phyloP scores from a whole-genome alignment of 2,329 filamentous ascomycete species.

The Aspergillus candidus region DNA sequence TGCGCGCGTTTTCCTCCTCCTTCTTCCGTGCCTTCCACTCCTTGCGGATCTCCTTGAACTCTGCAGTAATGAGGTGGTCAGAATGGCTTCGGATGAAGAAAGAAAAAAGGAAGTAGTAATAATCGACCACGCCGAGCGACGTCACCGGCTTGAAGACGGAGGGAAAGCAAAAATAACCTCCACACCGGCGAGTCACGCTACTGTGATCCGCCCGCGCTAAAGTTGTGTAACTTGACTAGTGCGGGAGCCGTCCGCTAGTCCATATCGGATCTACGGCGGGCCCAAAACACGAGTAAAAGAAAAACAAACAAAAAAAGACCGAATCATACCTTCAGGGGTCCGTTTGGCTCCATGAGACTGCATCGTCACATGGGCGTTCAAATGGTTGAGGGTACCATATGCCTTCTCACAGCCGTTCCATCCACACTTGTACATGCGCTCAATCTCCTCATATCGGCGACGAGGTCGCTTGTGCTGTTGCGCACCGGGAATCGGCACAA shows the following conservation, averaged over 20 bases:
- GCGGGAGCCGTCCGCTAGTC: conserved; percentile 35
- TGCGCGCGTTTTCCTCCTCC: conserved; percentile 87
- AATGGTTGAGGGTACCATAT: conserved; percentile 92
- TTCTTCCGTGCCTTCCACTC: conserved; percentile 99
- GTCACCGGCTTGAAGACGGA: conserved; percentile 12
- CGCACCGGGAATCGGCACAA: conserved; percentile 92
- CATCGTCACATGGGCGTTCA: conserved; percentile 99
- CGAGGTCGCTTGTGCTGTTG: conserved; percentile 96
- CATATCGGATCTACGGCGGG: conserved; percentile 33
- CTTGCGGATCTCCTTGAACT: conserved; percentile 98
- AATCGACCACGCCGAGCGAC: not conserved
- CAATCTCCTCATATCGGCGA: conserved; percentile 93
- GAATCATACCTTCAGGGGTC: conserved; percentile 82
- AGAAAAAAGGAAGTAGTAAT: conserved; percentile 3
- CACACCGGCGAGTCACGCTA: conserved; percentile 45
- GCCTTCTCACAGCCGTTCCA: conserved; percentile 99
- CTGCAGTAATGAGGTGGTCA: conserved; percentile 45
- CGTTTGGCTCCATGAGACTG: conserved; percentile 92
- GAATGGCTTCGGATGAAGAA: conserved; percentile 3
- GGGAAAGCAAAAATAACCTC: conserved; percentile 34
- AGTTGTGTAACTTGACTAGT: conserved; percentile 45
- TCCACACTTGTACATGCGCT: conserved; percentile 99
- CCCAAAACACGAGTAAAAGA: conserved; percentile 22
- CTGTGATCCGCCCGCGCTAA: conserved; percentile 48
- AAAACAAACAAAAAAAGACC: conserved; percentile 6